These are phyloP conservation scores for Rhodotorula diobovata DNA, from an alignment of 768 basidiomycete genomes.

Conservation along the genomic window DNA sequence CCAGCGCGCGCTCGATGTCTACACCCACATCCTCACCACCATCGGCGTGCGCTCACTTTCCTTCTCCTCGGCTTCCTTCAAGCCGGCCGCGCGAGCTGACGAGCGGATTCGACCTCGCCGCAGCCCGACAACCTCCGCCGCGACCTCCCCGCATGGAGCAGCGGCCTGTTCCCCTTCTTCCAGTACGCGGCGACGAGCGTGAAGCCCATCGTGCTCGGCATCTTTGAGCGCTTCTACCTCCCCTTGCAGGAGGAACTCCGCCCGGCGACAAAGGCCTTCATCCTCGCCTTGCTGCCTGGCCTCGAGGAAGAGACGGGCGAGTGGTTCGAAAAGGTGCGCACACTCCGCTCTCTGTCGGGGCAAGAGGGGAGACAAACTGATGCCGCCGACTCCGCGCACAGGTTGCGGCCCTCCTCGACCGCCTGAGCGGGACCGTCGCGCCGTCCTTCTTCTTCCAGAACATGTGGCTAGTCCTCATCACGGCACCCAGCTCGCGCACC, in stretches of 20 bases:
- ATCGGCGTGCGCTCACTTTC: conserved; percentile 64
- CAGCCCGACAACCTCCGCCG: conserved; percentile 79
- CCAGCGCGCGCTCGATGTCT: conserved; percentile 91
- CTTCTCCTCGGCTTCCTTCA: too few species aligned
- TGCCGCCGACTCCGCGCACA: conserved; percentile 42
- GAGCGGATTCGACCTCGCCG: too few species aligned
- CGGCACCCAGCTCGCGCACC: conserved; percentile 75
- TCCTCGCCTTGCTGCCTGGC: conserved; percentile 86
- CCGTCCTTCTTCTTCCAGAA: conserved; percentile 91
- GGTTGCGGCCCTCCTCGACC: conserved; percentile 75
- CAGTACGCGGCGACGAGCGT: conserved; percentile 99
- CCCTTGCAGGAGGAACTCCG: conserved; percentile 75
- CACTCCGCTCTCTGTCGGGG: neutral
- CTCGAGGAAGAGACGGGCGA: conserved; percentile 97
- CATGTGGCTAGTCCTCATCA: conserved; percentile 87
- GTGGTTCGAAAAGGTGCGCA: conserved; percentile 66
- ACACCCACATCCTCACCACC: conserved; percentile 81
- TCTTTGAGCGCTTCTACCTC: conserved; percentile 90
- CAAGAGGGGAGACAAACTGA: too few species aligned
- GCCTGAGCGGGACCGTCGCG: conserved; percentile 75
- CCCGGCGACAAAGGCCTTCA: conserved; percentile 89
- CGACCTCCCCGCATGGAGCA: conserved; percentile 88
- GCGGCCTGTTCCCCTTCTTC: conserved; percentile 96
- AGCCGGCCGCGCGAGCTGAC: too few species aligned
- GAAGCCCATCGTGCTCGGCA: conserved; percentile 80